phyloP scores from a whole-genome alignment of 495 filamentous ascomycete genomes.

The Hypoxylon fuscum region DNA sequence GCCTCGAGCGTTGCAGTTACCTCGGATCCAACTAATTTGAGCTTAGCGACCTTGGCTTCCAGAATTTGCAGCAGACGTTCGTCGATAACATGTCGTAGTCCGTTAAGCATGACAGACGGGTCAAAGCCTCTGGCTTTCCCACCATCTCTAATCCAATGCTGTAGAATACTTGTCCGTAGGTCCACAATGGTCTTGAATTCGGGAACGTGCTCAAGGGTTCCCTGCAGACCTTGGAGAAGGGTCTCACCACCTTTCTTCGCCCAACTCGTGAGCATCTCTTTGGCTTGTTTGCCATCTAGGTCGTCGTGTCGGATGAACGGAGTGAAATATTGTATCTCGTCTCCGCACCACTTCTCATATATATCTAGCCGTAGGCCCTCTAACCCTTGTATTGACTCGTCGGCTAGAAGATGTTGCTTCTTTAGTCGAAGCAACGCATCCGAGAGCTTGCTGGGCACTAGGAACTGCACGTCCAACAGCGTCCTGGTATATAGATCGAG shows the following conservation, averaged over 20 bases:
- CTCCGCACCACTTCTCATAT: conserved; percentile 80
- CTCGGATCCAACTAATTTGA: conserved; percentile 67
- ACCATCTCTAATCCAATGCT: conserved; percentile 73
- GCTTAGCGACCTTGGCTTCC: conserved; percentile 62
- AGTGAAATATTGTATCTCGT: conserved; percentile 85
- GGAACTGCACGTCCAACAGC: conserved; percentile 73
- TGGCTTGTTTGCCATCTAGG: conserved; percentile 69
- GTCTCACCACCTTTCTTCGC: conserved; percentile 72
- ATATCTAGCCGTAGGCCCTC: conserved; percentile 83
- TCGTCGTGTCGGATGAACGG: conserved; percentile 91
- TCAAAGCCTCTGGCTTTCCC: conserved; percentile 63
- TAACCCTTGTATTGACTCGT: conserved; percentile 68
- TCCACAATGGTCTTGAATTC: conserved; percentile 74
- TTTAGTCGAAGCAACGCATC: conserved; percentile 77
- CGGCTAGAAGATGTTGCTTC: conserved; percentile 71
- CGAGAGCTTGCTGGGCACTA: conserved; percentile 76
- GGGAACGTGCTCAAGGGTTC: conserved; percentile 60
- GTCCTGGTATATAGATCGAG: conserved; percentile 80
- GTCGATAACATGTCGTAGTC: conserved; percentile 74
- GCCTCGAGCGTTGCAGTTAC: conserved; percentile 58
- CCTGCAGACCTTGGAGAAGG: conserved; percentile 67
- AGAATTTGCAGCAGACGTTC: conserved; percentile 67
- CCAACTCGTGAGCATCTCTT: conserved; percentile 76
- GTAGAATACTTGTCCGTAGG: conserved; percentile 73
- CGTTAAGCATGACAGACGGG: conserved; percentile 69